phyloP scores from a whole-genome alignment of 2,329 filamentous ascomycete species.

The Fusarium illudens region DNA sequence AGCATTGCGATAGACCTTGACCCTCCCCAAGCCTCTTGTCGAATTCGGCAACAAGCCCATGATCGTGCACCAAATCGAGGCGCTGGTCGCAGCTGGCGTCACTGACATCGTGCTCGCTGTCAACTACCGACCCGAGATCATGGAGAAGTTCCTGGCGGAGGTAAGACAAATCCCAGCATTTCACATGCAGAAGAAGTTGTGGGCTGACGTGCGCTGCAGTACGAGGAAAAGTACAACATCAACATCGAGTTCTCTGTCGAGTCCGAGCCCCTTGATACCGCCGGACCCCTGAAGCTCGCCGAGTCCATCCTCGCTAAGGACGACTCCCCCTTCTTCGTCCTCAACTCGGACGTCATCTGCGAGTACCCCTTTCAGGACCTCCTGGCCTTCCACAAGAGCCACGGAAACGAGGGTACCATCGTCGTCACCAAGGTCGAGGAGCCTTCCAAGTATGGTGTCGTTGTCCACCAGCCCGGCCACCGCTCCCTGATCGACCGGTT shows the following conservation, averaged over 20 bases:
- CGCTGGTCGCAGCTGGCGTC: constrained; percentile 89
- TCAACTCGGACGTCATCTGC: constrained; percentile 98
- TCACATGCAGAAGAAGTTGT: background rate
- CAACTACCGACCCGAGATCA: constrained; percentile 98
- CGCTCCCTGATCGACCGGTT: constrained; percentile 95
- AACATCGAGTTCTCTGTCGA: constrained; percentile 98
- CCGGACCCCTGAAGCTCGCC: constrained; percentile 93
- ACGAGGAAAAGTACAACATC: constrained; percentile 90
- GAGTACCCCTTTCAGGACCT: constrained; percentile 95
- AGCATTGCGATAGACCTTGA: constrained; percentile 75
- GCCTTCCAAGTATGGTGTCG: constrained; percentile 97
- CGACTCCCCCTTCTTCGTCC: constrained; percentile 94
- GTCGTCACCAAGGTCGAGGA: constrained; percentile 99
- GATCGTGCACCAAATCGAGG: constrained; percentile 98
- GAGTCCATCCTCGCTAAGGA: constrained; percentile 93
- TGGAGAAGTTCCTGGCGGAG: constrained; percentile 93
- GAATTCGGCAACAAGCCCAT: constrained; percentile 99
- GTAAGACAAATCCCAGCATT: constrained; percentile 54
- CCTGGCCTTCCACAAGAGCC: constrained; percentile 88
- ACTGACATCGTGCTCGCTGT: constrained; percentile 98
- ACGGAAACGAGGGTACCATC: constrained; percentile 96
- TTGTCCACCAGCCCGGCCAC: constrained; percentile 96
- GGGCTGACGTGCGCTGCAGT: constrained; percentile 58
- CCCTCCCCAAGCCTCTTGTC: constrained; percentile 95
- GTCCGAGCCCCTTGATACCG: constrained; percentile 92